phyloP scores from a whole-genome alignment of 352 stramenopile genomes.

The Aphanomyces euteiches region DNA sequence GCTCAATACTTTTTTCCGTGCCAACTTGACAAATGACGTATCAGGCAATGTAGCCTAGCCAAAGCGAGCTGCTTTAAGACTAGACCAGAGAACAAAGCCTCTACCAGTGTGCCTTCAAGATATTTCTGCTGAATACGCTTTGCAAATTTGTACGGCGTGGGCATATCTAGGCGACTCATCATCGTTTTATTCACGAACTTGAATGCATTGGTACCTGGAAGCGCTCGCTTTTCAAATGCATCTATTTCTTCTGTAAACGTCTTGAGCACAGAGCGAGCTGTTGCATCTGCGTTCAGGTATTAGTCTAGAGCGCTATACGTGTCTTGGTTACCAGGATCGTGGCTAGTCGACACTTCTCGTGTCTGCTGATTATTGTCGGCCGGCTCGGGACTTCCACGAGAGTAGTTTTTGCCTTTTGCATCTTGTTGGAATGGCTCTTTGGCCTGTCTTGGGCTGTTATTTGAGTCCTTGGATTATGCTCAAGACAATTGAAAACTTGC shows the following conservation, averaged over 20 bases:
- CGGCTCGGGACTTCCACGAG: too few species aligned
- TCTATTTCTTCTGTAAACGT: constrained; percentile 11
- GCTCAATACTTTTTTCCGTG: constrained; percentile 14
- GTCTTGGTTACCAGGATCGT: too few species aligned
- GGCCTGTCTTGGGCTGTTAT: too few species aligned
- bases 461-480: too few species aligned
- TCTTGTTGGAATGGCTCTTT: too few species aligned
- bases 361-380: too few species aligned
- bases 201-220: constrained; percentile 16
- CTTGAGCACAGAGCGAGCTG: constrained; percentile 5
- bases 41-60: neutral
- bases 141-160: neutral
- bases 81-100: neutral
- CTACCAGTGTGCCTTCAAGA: neutral
- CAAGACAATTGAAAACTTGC: too few species aligned
- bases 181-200: neutral
- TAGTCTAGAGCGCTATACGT: neutral
- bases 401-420: too few species aligned
- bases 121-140: constrained; percentile 8
- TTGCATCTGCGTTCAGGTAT: constrained; percentile 10
- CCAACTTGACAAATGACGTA: constrained; percentile 26
- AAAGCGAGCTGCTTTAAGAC: neutral
- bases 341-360: too few species aligned
- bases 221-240: constrained; percentile 7
- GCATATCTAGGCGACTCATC: neutral